phyloP scores from a whole-genome alignment of 495 filamentous ascomycete species.

The Penicillium crystallinum region DNA sequence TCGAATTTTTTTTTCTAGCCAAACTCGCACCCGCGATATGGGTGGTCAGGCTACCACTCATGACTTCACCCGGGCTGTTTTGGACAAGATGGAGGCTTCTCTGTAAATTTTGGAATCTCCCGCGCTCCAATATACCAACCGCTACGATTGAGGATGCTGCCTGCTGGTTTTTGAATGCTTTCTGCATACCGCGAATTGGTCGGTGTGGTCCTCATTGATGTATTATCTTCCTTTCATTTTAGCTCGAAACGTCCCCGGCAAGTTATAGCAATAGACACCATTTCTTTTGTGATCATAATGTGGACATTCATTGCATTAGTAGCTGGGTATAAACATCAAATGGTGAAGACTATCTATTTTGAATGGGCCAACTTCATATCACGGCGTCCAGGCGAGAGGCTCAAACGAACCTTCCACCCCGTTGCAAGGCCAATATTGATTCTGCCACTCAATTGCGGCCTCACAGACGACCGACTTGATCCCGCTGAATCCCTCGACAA shows the following conservation, averaged over 20 bases:
- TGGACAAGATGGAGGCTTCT: slow-evolving; percentile 82
- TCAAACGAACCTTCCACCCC: background rate
- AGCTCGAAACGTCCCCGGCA: slow-evolving; percentile 23
- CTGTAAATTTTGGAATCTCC: slow-evolving; percentile 30
- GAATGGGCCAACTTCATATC: background rate
- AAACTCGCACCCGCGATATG: slow-evolving; percentile 89
- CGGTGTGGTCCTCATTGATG: slow-evolving; percentile 21
- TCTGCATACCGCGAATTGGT: slow-evolving; percentile 10
- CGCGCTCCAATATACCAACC: slow-evolving; percentile 12
- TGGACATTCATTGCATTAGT: slow-evolving; percentile 8
- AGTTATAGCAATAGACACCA: slow-evolving; percentile 27
- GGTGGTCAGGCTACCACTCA: slow-evolving; percentile 83
- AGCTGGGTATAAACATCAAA: slow-evolving; percentile 6
- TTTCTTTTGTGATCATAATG: slow-evolving; percentile 10
- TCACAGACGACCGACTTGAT: background rate
- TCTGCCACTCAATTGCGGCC: background rate
- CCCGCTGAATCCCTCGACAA: background rate
- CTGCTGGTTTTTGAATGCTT: slow-evolving; percentile 1
- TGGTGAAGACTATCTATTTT: background rate
- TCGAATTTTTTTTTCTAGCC: slow-evolving; percentile 40
- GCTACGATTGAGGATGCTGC: slow-evolving; percentile 20
- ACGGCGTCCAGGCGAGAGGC: background rate
- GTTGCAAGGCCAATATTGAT: background rate
- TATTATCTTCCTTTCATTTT: slow-evolving; percentile 33
- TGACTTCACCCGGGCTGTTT: slow-evolving; percentile 88